These are phyloP conservation scores for Venturia nashicola DNA, from an alignment of 2,329 filamentous ascomycete species.

Conservation along the genomic window DNA sequence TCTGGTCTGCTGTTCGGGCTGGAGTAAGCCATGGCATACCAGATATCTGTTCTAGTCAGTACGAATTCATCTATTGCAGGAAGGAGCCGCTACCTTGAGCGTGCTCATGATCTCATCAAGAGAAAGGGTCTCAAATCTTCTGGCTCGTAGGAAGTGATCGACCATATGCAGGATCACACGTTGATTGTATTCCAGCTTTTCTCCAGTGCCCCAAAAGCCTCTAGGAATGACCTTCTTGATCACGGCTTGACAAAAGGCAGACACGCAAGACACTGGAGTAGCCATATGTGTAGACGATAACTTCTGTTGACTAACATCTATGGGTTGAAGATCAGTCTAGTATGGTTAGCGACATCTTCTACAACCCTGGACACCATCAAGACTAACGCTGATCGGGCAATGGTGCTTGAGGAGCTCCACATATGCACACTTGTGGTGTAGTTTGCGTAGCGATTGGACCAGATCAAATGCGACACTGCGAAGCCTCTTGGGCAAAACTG, in stretches of 20 bases:
- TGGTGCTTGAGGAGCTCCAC: conserved; percentile 66
- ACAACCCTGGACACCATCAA: neutral
- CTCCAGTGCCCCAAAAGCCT: conserved; percentile 57
- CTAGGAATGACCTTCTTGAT: conserved; percentile 60
- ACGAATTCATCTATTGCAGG: neutral
- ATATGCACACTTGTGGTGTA: conserved; percentile 69
- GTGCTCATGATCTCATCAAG: conserved; percentile 67
- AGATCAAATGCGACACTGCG: conserved; percentile 49
- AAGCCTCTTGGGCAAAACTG: conserved; percentile 50
- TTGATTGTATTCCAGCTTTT: conserved; percentile 47
- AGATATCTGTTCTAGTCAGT: conserved; percentile 23
- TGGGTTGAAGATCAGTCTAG: neutral
- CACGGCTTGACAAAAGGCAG: conserved; percentile 74
- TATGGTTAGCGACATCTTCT: neutral
- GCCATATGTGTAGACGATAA: conserved; percentile 52
- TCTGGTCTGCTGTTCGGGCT: neutral
- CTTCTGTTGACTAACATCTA: neutral
- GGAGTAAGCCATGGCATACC: conserved; percentile 7
- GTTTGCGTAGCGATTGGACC: conserved; percentile 53
- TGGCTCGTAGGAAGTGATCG: conserved; percentile 64
- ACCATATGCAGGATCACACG: conserved; percentile 50
- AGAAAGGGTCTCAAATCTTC: conserved; percentile 69
- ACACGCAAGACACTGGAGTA: conserved; percentile 56
- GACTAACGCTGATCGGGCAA: conserved; percentile 34
- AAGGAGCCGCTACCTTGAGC: conserved; percentile 42